Evolutionary conservation across 352 stramenopile species (phyloP).

Genomic region (Blastocystis sp.): DNA sequence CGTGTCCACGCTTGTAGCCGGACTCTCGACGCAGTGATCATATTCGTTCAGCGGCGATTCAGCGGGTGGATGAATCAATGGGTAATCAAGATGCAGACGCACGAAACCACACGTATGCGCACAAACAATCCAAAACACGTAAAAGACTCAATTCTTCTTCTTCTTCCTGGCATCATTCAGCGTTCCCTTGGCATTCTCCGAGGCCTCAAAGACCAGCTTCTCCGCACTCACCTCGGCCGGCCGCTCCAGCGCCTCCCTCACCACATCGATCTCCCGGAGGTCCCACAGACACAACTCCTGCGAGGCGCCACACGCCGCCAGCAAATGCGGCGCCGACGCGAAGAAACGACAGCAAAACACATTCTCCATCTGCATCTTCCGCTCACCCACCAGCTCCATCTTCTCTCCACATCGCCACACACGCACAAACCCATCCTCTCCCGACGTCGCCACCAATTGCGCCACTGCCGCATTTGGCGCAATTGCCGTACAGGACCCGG

Average conservation of each 20-base stretch:
- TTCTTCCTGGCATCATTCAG: constrained; percentile 51
- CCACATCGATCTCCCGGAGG: constrained; percentile 71
- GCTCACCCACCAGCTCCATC: constrained; percentile 72
- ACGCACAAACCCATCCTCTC: constrained; percentile 92
- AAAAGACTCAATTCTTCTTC: constrained; percentile 50
- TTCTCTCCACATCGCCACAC: constrained; percentile 78
- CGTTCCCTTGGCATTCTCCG: background rate
- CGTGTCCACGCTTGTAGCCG: no score
- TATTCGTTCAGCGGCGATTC: no score
- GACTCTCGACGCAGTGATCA: no score
- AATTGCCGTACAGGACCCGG: constrained; percentile 70
- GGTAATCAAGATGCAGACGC: no score
- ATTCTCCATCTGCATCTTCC: constrained; percentile 80
- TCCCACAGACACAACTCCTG: constrained; percentile 77
- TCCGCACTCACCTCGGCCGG: background rate
- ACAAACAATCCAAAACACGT: constrained; percentile 40
- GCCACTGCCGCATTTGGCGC: constrained; percentile 73
- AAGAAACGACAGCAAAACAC: constrained; percentile 79
- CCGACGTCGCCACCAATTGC: constrained; percentile 83
- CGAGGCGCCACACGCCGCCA: constrained; percentile 76
- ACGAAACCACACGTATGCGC: no score
- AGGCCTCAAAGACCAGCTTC: constrained; percentile 29
- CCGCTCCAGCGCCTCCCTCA: background rate
- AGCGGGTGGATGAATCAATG: no score
- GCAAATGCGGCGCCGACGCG: constrained; percentile 73